Base-by-base conservation (phyloP, 208 protist genomes). In the Acanthamoeba castellanii region DNA sequence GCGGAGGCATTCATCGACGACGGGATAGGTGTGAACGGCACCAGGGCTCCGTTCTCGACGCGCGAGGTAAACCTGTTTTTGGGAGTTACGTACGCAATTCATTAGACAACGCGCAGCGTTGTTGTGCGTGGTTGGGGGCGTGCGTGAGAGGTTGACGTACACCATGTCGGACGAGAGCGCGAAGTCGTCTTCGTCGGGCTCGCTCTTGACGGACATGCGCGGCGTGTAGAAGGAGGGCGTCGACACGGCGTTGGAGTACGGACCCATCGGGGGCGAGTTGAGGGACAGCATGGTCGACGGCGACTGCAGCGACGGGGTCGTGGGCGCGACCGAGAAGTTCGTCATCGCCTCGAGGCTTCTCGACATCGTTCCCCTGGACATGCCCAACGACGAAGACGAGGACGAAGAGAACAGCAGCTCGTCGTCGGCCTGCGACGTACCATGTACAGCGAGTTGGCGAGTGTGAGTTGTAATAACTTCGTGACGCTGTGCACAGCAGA, bases 181-280 rank as follows among this genome's bases (percentile, higher is more conserved):
- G 45, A 92, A 92, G 11, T 92, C 87, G 14, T 92, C 87, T 59
- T 92, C 87, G 34, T 70, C 57, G 34, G 87, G 87, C 34, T 92
- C 87, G 34, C 13, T n/a, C 87, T 92, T 92, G 57, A 92, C 59
- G 34, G 87, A 92, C 18, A 57, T 42, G 87, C 66, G 87, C 34
- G 66, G 87, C 3, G 87, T 45, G 37, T 50, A 92, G 66, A 78
- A 78, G 42, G 66, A 70, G 34, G 87, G 66, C 50, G 66, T 52
- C 34, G 87, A 27, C 11, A 57, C 61, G 30, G 87, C 18, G 27
- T 27, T 30, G 7, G 87, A 68, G 85, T 91, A 74, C 7, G 61
- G 52, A 9, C 32, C 34, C 14, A 68, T 25, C 50, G 57, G n/a
- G 66, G 87, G 87, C 87, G 87, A 92, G 47, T 55, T 74, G 27